Base-by-base conservation (phyloP, 768 basidiomycete species). In the Mycena rebaudengoi region DNA sequence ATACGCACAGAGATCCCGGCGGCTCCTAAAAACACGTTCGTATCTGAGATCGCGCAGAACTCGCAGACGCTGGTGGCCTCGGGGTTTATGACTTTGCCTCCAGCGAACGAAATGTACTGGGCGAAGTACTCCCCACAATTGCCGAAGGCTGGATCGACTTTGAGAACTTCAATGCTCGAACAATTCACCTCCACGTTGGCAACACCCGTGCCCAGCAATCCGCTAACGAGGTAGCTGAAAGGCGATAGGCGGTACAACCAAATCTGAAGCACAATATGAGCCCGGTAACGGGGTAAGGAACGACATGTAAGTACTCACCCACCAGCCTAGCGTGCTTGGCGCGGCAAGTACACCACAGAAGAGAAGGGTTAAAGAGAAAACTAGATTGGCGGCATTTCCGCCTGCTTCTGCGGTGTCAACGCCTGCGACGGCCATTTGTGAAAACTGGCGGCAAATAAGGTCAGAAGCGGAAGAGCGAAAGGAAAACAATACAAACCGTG, bases 11-110 rank as follows among this genome's bases (percentile, higher is more conserved):
- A 88, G 63, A 88, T 88, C 75, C 90, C 88, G 52, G 68, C 76
- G 0, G 45, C 43, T 25, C 62, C 71, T 33, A 91, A 75, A 78
- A 85, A 93, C 40, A 81, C 72, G 71, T 93, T 88, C 0, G 90
- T 87, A 0, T 82, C 82, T n/a, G 79, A 71, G 35, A 81, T 79
- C 4, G 86, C 74, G 70, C 93, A 95, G 74, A 85, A 90, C 21
- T 79, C 60, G 71, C 90, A 92, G 43, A 70, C 74, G n/a, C 74
- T 60, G 0, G 84, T 83, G 4, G 88, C 85, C n/a, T 82, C 72
- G 1, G 85, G 80, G 66, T 90, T 83, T 23, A 78, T 68, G 28
- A 92, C 73, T 65, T 88, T 88, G 10, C 90, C 90, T 0, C 90
- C 86, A 5, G 80, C 77, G 1, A 65, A 43, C 0, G 72, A 60